phyloP scores from a whole-genome alignment of 2,329 filamentous ascomycete genomes.

The Fusarium pseudoanthophilum region DNA sequence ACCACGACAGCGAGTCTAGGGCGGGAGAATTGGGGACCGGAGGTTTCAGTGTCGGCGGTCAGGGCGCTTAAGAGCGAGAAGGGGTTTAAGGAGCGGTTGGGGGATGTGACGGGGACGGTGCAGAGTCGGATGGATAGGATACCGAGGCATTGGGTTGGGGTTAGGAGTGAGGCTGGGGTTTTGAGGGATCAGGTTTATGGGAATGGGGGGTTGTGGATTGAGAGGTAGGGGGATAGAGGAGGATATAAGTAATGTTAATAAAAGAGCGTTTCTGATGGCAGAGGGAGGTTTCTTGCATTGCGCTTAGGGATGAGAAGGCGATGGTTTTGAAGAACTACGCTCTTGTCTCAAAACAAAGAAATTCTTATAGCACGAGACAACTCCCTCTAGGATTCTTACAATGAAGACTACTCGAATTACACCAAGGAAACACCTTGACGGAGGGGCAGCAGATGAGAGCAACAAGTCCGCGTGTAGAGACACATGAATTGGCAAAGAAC shows the following conservation, averaged over 20 bases:
- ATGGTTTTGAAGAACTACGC: background rate
- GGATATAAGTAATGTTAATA: background rate
- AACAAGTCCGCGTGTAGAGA: too few species aligned
- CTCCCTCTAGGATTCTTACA: too few species aligned
- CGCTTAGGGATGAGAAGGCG: background rate
- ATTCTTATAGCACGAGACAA: too few species aligned
- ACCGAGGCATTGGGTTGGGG: conserved; percentile 67
- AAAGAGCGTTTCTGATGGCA: background rate
- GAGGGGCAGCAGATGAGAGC: too few species aligned
- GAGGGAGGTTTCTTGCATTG: background rate
- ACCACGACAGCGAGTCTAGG: conserved; percentile 59
- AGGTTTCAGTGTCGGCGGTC: conserved; percentile 52
- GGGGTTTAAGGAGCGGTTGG: conserved; percentile 57
- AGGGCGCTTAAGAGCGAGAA: conserved; percentile 54
- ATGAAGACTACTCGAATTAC: too few species aligned
- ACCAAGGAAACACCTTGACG: too few species aligned
- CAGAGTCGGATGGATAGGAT: conserved; percentile 67
- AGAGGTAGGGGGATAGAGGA: conserved; percentile 2
- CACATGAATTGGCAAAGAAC: too few species aligned
- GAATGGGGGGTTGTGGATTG: conserved; percentile 61
- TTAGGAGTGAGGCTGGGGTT: conserved; percentile 61
- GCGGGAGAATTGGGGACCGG: conserved; percentile 58
- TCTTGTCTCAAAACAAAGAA: too few species aligned
- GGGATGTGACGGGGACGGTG: conserved; percentile 59
- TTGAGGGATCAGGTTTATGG: conserved; percentile 62